Evolutionary conservation across 345 rosid species (phyloP), one percentile per base, ranked within the genome.

Genomic region (Murraya paniculata): DNA sequence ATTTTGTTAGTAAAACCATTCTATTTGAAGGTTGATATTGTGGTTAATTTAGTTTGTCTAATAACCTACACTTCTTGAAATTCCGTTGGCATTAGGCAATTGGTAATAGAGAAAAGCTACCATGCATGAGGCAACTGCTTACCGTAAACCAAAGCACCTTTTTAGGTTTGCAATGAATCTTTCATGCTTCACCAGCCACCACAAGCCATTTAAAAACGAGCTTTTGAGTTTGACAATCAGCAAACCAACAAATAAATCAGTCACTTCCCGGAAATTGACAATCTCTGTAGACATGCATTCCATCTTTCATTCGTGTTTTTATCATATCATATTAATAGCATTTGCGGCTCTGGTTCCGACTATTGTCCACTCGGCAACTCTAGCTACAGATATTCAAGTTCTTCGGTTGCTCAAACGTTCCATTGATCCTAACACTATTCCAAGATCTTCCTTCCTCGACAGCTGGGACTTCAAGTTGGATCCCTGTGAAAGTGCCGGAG

Each of bases 381-480:
- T 80, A 41, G 68, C 10, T 28, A 74, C 90, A 1, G 92, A 91
- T 30, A 74, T 77, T 30, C 80, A 85, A 77, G 79, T 81, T 78
- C 89, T 89, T 39, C 80, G 81, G 56, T 39, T 83, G 36, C 74
- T 91, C 35, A 82, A 77, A 31, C 76, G 68, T 7, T 72, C 85
- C 56, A 73, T 89, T 24, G 91, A 89, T 80, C 91, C 91, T 2
- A 82, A 79, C 73, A 85, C 91, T 13, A 85, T 89, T 22, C 69
- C 85, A 0, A 56, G 84, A 2, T 69, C 81, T 33, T 91, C 91
- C 45, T 89, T 80, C 79, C 81, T 89, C 66, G 55, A 75, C 31
- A 86, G 90, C 48, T 91, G 91, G 92, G 87, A 91, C 77, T 88
- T 89, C 77, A 36, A 84, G 5, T 64, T 50, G n/a, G 94, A 90